Conservation (phyloP, 371 early-diverging fungal genomes). For the Chytridiales sp. region DNA sequence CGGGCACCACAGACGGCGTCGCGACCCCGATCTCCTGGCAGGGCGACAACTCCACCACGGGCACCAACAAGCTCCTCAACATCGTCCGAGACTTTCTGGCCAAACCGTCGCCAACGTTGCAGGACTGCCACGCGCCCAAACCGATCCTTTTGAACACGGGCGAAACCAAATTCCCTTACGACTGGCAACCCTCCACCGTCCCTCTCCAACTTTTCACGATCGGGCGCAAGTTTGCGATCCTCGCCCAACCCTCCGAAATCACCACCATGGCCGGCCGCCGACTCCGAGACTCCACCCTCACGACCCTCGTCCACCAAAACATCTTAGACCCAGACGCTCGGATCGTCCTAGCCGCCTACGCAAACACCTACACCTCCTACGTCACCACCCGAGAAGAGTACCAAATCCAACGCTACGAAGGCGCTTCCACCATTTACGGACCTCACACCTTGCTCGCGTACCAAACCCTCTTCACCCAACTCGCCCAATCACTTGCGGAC, state of each 20-base stretch:
- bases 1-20: conserved; percentile 63
- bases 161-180: conserved; percentile 47
- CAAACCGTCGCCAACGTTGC: conserved; percentile 42
- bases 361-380: conserved; percentile 54
- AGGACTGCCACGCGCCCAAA: conserved; percentile 61
- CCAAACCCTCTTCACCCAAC: conserved; percentile 50
- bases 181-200: conserved; percentile 59
- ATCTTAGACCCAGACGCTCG: conserved; percentile 48
- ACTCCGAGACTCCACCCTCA: conserved; percentile 41
- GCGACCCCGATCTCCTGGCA: conserved; percentile 23
- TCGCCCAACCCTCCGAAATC: conserved; percentile 61
- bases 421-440: conserved; percentile 65
- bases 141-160: conserved; percentile 63
- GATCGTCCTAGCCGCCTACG: conserved; percentile 55
- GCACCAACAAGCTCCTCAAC: conserved; percentile 34
- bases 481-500: conserved; percentile 48
- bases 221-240: conserved; percentile 52
- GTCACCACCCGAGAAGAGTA: conserved; percentile 67
- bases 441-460: conserved; percentile 61
- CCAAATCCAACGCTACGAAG: conserved; percentile 67
- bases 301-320: conserved; percentile 39
- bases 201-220: conserved; percentile 54
- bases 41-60: conserved; percentile 22
- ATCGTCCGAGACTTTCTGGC: conserved; percentile 43
- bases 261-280: conserved; percentile 68